phyloP scores from a whole-genome alignment of 1,284 basidiomycete genomes.

The Sphaerobolus stellatus region DNA sequence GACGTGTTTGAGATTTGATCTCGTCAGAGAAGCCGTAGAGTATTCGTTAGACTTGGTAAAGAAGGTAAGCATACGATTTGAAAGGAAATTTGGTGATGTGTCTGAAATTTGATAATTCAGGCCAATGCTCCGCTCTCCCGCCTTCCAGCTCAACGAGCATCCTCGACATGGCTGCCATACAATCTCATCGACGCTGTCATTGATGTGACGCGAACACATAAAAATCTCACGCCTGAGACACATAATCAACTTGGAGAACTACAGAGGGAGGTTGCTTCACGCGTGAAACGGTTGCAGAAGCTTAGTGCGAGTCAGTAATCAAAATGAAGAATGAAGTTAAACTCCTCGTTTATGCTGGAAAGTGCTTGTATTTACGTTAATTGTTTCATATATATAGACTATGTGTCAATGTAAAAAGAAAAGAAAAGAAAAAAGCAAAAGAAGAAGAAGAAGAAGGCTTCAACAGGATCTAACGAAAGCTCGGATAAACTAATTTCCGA shows the following conservation, averaged over 20 bases:
- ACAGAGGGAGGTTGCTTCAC: constrained; percentile 55
- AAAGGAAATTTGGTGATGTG: too few species aligned
- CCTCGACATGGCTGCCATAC: constrained; percentile 78
- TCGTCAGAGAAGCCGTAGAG: constrained; percentile 75
- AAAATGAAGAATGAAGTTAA: too few species aligned
- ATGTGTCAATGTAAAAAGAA: too few species aligned
- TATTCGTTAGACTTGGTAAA: constrained; percentile 68
- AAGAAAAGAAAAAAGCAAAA: background rate
- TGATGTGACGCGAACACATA: constrained; percentile 58
- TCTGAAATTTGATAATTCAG: constrained; percentile 44
- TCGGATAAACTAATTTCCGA: too few species aligned
- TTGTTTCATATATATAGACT: too few species aligned
- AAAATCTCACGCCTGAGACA: constrained; percentile 46
- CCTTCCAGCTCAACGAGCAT: constrained; percentile 54
- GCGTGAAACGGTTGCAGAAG: constrained; percentile 65
- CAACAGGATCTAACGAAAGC: too few species aligned
- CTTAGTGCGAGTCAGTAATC: constrained; percentile 31
- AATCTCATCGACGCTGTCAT: constrained; percentile 85
- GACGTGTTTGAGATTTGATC: constrained; percentile 71
- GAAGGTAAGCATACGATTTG: too few species aligned
- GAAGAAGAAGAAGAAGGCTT: too few species aligned
- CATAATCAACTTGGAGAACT: constrained; percentile 46
- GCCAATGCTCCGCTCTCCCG: constrained; percentile 58
- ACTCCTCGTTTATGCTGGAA: too few species aligned
- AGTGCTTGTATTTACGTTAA: too few species aligned